These are phyloP conservation scores for Baudoinia panamericana DNA, from an alignment of 495 filamentous ascomycete species.

Conservation along the genomic window DNA sequence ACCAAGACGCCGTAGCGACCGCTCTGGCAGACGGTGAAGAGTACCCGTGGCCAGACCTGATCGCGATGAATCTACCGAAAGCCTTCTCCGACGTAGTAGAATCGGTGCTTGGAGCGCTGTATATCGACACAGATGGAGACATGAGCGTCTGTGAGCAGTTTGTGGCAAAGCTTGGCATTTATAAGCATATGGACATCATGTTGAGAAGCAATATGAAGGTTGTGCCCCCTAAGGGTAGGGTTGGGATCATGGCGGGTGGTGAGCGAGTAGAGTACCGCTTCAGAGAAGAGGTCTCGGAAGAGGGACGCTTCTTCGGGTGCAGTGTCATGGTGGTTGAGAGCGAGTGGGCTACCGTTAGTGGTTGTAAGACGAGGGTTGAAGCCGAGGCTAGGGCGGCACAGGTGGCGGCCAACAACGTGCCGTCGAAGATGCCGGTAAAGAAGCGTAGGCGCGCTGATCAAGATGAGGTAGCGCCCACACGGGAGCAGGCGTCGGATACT, in stretches of 20 bases:
- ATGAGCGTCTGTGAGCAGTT: slow-evolving; percentile 44
- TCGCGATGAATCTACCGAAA: slow-evolving; percentile 55
- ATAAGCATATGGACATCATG: slow-evolving; percentile 48
- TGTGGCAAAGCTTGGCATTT: slow-evolving; percentile 49
- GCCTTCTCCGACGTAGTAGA: slow-evolving; percentile 83
- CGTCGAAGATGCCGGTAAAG: too few species aligned
- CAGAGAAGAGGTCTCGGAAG: too few species aligned
- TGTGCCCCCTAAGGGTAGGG: slow-evolving; percentile 61
- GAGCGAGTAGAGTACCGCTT: too few species aligned
- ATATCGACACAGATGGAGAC: slow-evolving; percentile 58
- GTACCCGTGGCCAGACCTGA: slow-evolving; percentile 68
- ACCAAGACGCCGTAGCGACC: slow-evolving; percentile 38
- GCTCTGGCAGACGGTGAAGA: slow-evolving; percentile 35
- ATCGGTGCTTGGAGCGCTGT: slow-evolving; percentile 69
- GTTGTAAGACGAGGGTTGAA: too few species aligned
- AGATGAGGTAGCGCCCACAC: too few species aligned
- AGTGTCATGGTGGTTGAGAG: too few species aligned
- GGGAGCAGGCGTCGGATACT: too few species aligned
- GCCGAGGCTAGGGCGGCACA: too few species aligned
- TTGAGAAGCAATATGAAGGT: slow-evolving; percentile 45
- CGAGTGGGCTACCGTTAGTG: too few species aligned
- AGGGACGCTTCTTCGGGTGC: too few species aligned
- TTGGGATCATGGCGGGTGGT: slow-evolving; percentile 44
- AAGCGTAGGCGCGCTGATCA: too few species aligned
- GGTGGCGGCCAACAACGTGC: too few species aligned